These are phyloP conservation scores for Vaccinium myrtillus DNA, from an alignment of 148 eudicot genomes.

Conservation along the genomic window DNA sequence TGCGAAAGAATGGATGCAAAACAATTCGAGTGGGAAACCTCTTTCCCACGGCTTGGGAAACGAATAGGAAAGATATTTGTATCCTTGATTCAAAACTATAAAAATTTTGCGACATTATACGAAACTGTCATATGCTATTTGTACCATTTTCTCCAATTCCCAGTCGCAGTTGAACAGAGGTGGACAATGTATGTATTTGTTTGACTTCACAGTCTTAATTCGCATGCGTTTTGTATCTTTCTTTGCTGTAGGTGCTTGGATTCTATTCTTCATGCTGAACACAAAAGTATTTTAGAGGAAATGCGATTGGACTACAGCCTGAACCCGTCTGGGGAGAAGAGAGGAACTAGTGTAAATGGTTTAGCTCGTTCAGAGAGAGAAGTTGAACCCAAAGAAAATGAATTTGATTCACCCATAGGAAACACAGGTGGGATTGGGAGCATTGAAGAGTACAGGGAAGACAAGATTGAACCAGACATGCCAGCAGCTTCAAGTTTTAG, in stretches of 20 bases:
- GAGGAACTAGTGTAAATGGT: conserved; percentile 15
- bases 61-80: background rate
- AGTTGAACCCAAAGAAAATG: conserved; percentile 12
- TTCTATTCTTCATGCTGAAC: conserved; percentile 87
- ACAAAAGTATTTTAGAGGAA: conserved; percentile 77
- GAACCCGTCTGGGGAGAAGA: conserved; percentile 31
- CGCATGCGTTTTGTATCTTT: background rate
- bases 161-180: background rate
- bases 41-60: background rate
- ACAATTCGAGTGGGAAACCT: background rate
- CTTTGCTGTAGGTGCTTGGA: conserved; percentile 61
- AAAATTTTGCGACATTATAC: background rate
- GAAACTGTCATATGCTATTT: background rate
- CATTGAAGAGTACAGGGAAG: conserved; percentile 26
- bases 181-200: background rate
- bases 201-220: background rate
- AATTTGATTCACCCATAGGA: conserved; percentile 18
- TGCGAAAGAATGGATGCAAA: background rate
- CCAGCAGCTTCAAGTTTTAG: conserved; percentile 31
- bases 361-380: conserved; percentile 17
- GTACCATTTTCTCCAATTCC: background rate
- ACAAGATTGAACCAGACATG: conserved; percentile 20
- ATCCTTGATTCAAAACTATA: background rate
- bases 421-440: conserved; percentile 22
- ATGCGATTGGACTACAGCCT: conserved; percentile 75